Evolutionary conservation across 2,329 filamentous ascomycete species (phyloP), one percentile per base, ranked within the genome.

Genomic region (Penicillium sclerotiorum): DNA sequence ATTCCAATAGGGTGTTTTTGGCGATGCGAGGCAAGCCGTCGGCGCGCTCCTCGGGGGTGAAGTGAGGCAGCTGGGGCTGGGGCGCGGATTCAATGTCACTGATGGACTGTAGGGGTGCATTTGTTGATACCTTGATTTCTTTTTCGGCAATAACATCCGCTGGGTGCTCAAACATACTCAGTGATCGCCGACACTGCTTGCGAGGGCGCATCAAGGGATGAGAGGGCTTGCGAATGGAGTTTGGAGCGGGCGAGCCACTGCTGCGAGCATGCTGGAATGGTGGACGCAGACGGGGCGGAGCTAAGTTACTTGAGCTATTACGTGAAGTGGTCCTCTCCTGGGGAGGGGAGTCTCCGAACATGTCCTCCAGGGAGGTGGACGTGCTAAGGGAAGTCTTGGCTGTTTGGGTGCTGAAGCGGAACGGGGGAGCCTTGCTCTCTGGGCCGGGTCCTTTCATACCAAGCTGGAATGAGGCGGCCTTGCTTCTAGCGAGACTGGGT

Each of bases 131-230:
- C 50, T 82, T 81, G 38, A 84, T 82, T 57, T 87, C 77, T 69
- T 91, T 90, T 48, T 86, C 79, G 73, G 90, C 90, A 77, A 95
- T 88, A 47, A 96, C 80, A 67, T 97, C 94, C 58, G 84, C 88
- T 3, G 92, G 88, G 68, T 88, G 85, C 75, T 97, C 93, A 73
- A 95, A 99, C 94, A 99, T 99, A 80, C 94, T 97, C 66, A 96
- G 77, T 20, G 93, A 95, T 58, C 94, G 86, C 53, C 94, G 86
- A 66, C 93, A 93, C 69, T 94, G 89, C 67, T 95, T 95, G 58
- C 92, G 84, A 37, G 89, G 89, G 54, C 90, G 85, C 62, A 85
- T 77, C 58, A 88, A 83, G 49, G 82, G 88, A 69, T 86, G 91
- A 41, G 82, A 87, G 64, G 77, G 80, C 58, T 92, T 90, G 56